Conservation (phyloP, 2,329 filamentous ascomycete genomes). For the Scedosporium dehoogii region DNA sequence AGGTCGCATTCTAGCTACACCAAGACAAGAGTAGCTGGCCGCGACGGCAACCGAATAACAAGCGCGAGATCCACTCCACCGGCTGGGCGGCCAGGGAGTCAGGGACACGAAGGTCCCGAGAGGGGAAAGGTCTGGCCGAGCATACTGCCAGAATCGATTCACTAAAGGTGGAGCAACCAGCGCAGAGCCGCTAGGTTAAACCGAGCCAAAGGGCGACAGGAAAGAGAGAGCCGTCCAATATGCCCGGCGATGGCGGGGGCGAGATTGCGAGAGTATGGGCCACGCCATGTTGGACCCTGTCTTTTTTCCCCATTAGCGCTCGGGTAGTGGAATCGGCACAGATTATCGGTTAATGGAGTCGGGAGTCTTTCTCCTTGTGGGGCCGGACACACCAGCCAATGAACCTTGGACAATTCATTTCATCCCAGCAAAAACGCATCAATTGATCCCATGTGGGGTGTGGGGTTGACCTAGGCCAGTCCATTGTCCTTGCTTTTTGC, state of each 20-base stretch:
- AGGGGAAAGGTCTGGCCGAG: not conserved
- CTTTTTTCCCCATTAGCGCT: not conserved
- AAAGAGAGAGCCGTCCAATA: not conserved
- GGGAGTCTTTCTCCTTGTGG: not conserved
- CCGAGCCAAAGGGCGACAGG: not conserved
- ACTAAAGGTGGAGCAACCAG: not conserved
- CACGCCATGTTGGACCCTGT: not conserved
- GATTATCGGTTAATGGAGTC: not conserved
- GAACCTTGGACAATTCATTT: too few relatives aligned
- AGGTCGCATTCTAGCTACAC: not conserved
- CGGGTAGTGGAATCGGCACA: slow-evolving; percentile 1
- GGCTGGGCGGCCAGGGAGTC: not conserved
- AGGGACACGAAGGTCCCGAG: not conserved
- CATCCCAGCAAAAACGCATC: too few relatives aligned
- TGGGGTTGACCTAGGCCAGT: too few relatives aligned
- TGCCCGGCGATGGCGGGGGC: not conserved
- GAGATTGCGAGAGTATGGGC: not conserved
- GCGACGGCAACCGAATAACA: not conserved
- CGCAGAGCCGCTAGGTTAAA: not conserved
- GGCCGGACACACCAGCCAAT: not conserved
- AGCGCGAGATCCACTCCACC: not conserved
- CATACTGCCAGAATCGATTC: not conserved
- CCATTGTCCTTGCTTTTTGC: too few relatives aligned
- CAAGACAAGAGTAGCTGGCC: not conserved
- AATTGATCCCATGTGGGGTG: too few relatives aligned